Evolutionary conservation across 306 rosid species (phyloP).

Genomic region (Hippophae gyantsensis): DNA sequence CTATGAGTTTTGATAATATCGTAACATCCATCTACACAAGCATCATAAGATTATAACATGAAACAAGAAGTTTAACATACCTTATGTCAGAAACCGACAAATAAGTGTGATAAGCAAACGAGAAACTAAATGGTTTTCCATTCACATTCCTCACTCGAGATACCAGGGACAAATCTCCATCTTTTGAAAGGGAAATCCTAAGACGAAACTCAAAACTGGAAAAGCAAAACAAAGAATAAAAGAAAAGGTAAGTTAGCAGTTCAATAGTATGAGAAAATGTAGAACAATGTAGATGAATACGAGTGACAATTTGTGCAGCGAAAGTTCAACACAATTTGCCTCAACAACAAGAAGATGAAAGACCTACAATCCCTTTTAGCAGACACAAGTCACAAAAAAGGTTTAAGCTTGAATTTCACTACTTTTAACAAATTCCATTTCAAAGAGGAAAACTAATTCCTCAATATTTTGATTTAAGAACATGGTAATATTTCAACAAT

Average conservation of each 20-base stretch:
- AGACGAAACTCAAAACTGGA: constrained; percentile 84
- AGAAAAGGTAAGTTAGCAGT: constrained; percentile 12
- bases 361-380: background rate
- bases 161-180: constrained; percentile 58
- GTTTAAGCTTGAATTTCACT: too few species aligned
- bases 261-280: background rate
- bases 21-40: background rate
- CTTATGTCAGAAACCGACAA: constrained; percentile 80
- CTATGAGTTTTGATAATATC: background rate
- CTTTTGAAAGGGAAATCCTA: constrained; percentile 52
- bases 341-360: background rate
- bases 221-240: background rate
- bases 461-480: too few species aligned
- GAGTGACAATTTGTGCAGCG: background rate
- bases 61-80: constrained; percentile 25
- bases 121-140: constrained; percentile 78
- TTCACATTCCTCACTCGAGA: constrained; percentile 70
- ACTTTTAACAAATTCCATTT: too few species aligned
- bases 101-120: constrained; percentile 83
- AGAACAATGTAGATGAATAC: constrained; percentile 5
- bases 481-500: too few species aligned
- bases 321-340: constrained; percentile 3
- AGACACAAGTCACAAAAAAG: background rate
- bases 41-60: background rate
- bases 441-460: too few species aligned